Conservation (phyloP, 163 green algal genomes). For the Coccomyxa subellipsoidea region DNA sequence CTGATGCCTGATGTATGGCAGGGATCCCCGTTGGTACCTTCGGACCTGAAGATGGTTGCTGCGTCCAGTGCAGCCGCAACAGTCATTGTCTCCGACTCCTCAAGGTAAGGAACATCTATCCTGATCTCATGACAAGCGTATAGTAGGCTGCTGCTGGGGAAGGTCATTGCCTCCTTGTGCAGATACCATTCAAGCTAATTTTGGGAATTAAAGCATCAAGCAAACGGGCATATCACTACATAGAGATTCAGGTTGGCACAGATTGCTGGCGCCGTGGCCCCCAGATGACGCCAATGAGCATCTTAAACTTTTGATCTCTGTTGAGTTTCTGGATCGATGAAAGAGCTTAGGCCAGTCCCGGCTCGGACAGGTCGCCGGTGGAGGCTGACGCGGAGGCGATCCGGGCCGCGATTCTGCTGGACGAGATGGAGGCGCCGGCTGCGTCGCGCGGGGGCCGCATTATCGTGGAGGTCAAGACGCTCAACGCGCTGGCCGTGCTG, state of each 20-base stretch:
- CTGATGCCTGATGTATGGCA: no score
- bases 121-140: neutral
- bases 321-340: no score
- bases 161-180: neutral
- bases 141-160: neutral
- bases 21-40: slow-evolving; percentile 35
- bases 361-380: slow-evolving; percentile 12
- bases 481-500: slow-evolving; percentile 21
- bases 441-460: neutral
- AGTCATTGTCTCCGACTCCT: slow-evolving; percentile 34
- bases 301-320: no score
- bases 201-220: no score
- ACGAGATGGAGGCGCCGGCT: slow-evolving; percentile 27
- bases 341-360: no score
- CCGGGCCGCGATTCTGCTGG: slow-evolving; percentile 33
- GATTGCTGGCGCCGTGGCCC: no score
- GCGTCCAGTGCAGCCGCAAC: slow-evolving; percentile 15
- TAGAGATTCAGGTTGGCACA: no score
- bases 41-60: slow-evolving; percentile 27
- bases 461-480: slow-evolving; percentile 22
- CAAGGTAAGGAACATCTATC: neutral
- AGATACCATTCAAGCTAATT: no score
- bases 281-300: no score
- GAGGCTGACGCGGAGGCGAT: slow-evolving; percentile 39
- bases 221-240: no score